Evolutionary conservation across 225 moss, liverwort and hornwort genomes (phyloP).

Genomic region (Marchantia paleacea): DNA sequence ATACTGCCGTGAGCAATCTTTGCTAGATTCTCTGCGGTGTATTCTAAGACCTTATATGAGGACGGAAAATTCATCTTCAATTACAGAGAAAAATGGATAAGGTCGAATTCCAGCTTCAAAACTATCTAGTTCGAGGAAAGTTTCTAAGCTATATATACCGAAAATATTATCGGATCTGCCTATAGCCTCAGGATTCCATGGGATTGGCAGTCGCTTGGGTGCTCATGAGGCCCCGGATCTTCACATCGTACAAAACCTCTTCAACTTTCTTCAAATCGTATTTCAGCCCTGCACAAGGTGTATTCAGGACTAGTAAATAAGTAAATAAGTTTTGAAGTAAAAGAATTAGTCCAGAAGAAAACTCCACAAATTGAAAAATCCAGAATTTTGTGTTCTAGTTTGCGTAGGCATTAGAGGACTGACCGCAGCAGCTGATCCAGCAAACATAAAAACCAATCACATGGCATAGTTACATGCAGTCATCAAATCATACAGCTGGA

Average conservation of each 20-base stretch:
- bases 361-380: background rate
- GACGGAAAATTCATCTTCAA: too few species aligned
- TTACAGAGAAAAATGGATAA: too few species aligned
- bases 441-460: background rate
- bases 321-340: background rate
- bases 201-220: slow-evolving; percentile 10
- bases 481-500: background rate
- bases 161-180: background rate
- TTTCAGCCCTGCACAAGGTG: slow-evolving; percentile 33
- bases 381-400: background rate
- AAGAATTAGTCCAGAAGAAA: background rate
- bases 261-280: slow-evolving; percentile 57
- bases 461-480: background rate
- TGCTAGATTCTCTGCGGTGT: too few species aligned
- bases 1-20: too few species aligned
- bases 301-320: background rate
- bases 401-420: background rate
- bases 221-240: slow-evolving; percentile 47
- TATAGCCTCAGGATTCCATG: slow-evolving; percentile 4
- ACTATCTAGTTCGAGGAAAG: too few species aligned
- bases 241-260: slow-evolving; percentile 53
- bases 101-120: too few species aligned
- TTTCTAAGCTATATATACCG: too few species aligned
- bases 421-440: too few species aligned
- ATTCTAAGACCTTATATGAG: background rate